Evolutionary conservation across 352 stramenopile species (phyloP).

Genomic region (Poterioochromonas sp.): DNA sequence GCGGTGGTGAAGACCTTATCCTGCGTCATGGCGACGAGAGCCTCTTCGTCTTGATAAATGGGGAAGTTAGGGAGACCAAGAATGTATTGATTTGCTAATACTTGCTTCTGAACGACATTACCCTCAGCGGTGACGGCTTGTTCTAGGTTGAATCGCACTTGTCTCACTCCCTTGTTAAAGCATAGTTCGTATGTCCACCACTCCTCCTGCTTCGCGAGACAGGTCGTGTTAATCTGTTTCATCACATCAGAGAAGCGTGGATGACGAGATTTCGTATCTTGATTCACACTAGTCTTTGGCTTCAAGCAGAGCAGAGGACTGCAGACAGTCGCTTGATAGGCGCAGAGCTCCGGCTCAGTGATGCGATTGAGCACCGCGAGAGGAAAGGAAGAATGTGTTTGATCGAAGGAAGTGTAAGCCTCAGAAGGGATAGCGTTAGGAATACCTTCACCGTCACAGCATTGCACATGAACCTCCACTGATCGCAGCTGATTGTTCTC

Average conservation of each 20-base stretch:
- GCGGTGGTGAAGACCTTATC: no score
- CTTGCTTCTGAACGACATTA: neutral
- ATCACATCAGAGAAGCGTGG: neutral
- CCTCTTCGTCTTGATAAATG: neutral
- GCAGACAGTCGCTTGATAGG: neutral
- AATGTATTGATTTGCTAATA: neutral
- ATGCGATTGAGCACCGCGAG: neutral
- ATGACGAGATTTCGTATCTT: neutral
- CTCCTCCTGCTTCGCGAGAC: neutral
- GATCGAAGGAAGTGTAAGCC: neutral
- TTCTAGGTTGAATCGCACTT: constrained; percentile 6
- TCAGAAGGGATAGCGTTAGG: neutral
- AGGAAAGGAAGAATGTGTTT: neutral
- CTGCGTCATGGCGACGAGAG: no score
- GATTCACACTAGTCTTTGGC: neutral
- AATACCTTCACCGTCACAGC: neutral
- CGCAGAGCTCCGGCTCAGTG: neutral
- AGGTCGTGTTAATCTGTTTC: neutral
- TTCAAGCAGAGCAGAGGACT: neutral
- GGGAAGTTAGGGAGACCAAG: neutral
- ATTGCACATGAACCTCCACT: constrained; percentile 14
- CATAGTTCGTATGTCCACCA: constrained; percentile 28
- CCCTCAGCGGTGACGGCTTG: neutral
- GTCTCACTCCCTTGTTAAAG: neutral
- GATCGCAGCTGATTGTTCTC: neutral